Conservation (phyloP, 2,329 filamentous ascomycete genomes). For the Penicillium griseofulvum region DNA sequence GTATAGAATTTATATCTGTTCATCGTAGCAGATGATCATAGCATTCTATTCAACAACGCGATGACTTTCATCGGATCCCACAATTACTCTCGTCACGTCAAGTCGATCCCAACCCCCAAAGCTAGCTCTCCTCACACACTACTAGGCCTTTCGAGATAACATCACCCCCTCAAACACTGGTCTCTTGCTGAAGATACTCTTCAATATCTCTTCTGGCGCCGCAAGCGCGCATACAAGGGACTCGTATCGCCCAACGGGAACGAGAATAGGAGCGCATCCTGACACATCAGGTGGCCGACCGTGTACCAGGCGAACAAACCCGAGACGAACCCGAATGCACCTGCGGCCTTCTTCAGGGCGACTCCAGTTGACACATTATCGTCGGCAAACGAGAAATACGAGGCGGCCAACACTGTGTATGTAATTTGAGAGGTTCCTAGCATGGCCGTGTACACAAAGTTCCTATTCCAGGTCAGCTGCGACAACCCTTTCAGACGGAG, state of each 20-base stretch:
- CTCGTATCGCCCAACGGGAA: slow-evolving; percentile 2
- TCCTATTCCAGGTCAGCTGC: not conserved
- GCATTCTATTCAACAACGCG: not conserved
- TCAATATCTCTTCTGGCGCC: no score
- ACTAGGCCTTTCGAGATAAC: not conserved
- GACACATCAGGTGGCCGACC: slow-evolving; percentile 6
- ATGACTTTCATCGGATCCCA: not conserved
- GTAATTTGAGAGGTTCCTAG: not conserved
- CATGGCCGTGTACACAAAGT: slow-evolving; percentile 5
- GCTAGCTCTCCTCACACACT: not conserved
- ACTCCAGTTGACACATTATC: not conserved
- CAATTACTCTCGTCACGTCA: not conserved
- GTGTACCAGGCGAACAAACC: slow-evolving; percentile 7
- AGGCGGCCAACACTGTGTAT: slow-evolving; percentile 1
- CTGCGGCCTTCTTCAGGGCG: not conserved
- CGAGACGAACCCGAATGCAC: slow-evolving; percentile 7
- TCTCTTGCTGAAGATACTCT: no score
- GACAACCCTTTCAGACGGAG: not conserved
- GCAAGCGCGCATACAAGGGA: no score
- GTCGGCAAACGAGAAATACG: slow-evolving; percentile 2
- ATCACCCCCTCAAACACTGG: no score
- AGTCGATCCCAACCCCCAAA: not conserved
- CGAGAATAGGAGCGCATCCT: slow-evolving; percentile 6
- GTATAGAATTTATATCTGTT: no score
- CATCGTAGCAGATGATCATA: not conserved